These are phyloP conservation scores for Parsonsia alboflavescens DNA, from an alignment of 257 asterid species.

Conservation along the genomic window DNA sequence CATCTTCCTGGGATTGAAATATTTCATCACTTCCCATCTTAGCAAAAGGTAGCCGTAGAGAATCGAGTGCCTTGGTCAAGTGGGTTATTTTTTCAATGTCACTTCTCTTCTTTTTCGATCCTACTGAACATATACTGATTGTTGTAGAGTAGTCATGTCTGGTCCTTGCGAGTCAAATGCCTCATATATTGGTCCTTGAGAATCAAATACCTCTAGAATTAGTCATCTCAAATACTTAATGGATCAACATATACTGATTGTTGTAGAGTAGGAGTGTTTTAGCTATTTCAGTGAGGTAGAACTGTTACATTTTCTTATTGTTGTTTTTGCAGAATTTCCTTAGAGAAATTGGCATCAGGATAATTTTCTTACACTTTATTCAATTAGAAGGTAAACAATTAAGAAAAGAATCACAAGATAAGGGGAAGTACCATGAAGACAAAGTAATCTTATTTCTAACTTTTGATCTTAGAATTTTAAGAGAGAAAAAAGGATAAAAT, in stretches of 20 bases:
- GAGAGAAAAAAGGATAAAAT: not conserved
- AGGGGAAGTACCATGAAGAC: not conserved
- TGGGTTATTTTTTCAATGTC: too few species aligned
- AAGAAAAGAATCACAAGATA: not conserved
- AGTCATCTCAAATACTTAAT: not conserved
- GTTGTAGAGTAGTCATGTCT: too few species aligned
- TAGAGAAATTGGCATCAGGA: not conserved
- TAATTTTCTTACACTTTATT: not conserved
- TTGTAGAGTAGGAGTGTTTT: not conserved
- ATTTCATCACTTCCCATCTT: too few species aligned
- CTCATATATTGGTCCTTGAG: too few species aligned
- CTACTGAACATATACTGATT: too few species aligned
- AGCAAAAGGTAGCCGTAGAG: too few species aligned
- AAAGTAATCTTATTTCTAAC: not conserved
- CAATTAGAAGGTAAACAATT: not conserved
- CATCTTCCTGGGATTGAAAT: too few species aligned
- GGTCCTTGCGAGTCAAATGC: not conserved
- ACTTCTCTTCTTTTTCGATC: too few species aligned
- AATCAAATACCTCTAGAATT: not conserved
- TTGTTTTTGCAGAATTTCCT: not conserved
- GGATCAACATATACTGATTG: not conserved
- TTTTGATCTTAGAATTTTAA: not conserved
- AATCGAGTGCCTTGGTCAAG: too few species aligned
- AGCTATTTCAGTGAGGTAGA: not conserved
- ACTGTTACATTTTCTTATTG: not conserved